phyloP scores from a whole-genome alignment of 2,329 filamentous ascomycete genomes.

The Pezicula carpinea region DNA sequence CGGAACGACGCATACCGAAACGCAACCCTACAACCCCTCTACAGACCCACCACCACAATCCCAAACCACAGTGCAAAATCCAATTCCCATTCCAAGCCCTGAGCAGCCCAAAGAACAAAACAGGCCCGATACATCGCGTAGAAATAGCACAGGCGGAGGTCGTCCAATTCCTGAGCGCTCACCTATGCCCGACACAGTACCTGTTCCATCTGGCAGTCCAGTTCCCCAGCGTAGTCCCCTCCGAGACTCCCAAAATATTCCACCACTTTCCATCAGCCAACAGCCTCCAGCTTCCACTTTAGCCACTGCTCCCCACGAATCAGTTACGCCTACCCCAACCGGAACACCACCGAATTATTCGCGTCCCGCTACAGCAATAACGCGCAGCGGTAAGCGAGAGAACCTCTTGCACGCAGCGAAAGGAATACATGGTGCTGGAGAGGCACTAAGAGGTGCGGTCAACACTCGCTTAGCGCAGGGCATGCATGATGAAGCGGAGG shows the following conservation, averaged over 20 bases:
- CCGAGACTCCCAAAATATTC: background rate
- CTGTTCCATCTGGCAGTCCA: background rate
- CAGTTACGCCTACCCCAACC: background rate
- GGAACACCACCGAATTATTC: background rate
- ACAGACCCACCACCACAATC: slow-evolving; percentile 20
- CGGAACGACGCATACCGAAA: slow-evolving; percentile 17
- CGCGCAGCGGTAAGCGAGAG: background rate
- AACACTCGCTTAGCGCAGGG: slow-evolving; percentile 16
- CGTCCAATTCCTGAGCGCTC: slow-evolving; percentile 12
- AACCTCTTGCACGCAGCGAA: slow-evolving; percentile 10
- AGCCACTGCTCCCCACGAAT: background rate
- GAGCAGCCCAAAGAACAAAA: background rate
- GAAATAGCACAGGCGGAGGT: slow-evolving; percentile 8
- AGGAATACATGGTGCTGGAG: slow-evolving; percentile 19
- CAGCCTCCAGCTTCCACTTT: background rate
- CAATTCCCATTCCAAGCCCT: background rate
- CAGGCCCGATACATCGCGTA: background rate
- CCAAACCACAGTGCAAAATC: slow-evolving; percentile 13
- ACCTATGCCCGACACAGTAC: slow-evolving; percentile 6
- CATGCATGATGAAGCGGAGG: slow-evolving; percentile 16
- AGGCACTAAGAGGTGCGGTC: slow-evolving; percentile 18
- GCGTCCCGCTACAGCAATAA: background rate
- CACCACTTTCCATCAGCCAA: background rate
- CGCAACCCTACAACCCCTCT: slow-evolving; percentile 19
- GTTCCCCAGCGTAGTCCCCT: background rate